These are phyloP conservation scores for Xanthoconium purpureum DNA, from an alignment of 768 basidiomycete genomes.

Conservation along the genomic window DNA sequence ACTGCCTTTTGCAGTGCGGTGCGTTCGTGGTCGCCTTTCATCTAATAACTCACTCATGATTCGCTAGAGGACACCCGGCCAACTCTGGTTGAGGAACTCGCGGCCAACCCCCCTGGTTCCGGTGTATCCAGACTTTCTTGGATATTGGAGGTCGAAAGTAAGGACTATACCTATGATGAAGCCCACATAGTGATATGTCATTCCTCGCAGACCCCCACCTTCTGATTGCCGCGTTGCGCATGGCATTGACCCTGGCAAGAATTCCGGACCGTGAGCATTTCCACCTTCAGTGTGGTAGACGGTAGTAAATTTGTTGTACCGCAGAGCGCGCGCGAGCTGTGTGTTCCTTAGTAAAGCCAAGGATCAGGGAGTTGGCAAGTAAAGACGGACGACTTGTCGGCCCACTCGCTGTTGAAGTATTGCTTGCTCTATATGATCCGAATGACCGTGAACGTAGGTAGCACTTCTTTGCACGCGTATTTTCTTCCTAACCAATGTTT, in stretches of 20 bases:
- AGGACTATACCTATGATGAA: background rate
- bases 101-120: background rate
- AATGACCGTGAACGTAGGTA: conserved; percentile 1
- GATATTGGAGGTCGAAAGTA: conserved; percentile 18
- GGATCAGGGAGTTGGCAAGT: conserved; percentile 14
- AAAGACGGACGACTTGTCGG: conserved; percentile 11
- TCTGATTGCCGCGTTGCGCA: conserved; percentile 17
- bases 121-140: conserved; percentile 8
- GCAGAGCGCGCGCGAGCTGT: background rate
- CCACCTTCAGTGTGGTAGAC: background rate
- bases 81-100: conserved; percentile 8
- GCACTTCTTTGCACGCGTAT: background rate
- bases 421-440: conserved; percentile 10
- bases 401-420: conserved; percentile 20
- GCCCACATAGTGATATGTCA: background rate
- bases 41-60: background rate
- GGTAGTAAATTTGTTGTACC: background rate
- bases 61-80: conserved; percentile 11
- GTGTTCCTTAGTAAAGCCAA: conserved; percentile 9
- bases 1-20: conserved; percentile 19
- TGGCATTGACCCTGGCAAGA: conserved; percentile 15
- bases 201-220: conserved; percentile 7
- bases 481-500: background rate
- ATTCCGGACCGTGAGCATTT: conserved; percentile 16
- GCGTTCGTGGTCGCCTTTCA: background rate